Evolutionary conservation across 192 early-diverging fungal genomes (phyloP).

Genomic region (Coemansia sp.): DNA sequence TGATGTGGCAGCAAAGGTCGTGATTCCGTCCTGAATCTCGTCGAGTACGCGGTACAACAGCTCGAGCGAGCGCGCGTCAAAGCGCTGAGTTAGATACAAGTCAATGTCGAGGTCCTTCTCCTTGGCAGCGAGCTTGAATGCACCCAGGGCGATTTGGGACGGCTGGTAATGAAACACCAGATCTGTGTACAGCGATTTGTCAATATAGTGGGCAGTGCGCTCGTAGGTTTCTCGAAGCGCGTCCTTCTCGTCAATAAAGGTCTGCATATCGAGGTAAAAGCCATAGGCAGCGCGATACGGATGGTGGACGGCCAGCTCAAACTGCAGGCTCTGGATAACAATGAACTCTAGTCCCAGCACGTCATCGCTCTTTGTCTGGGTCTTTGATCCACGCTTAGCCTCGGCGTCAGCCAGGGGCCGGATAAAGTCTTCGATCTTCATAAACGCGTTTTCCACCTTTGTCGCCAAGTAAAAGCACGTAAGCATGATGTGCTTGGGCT

Average conservation of each 20-base stretch:
- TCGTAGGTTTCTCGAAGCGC: slow-evolving; percentile 58
- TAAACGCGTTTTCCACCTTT: slow-evolving; percentile 72
- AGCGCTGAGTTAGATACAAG: slow-evolving; percentile 53
- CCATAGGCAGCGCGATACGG: slow-evolving; percentile 72
- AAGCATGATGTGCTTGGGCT: slow-evolving; percentile 76
- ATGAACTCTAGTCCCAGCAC: slow-evolving; percentile 69
- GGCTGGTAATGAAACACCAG: slow-evolving; percentile 76
- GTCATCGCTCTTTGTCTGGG: slow-evolving; percentile 50
- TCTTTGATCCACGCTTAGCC: slow-evolving; percentile 44
- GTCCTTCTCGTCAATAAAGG: slow-evolving; percentile 23
- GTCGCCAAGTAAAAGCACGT: slow-evolving; percentile 78
- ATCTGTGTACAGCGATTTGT: slow-evolving; percentile 69
- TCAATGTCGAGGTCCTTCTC: slow-evolving; percentile 62
- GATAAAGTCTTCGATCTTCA: slow-evolving; percentile 75
- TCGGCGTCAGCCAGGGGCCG: slow-evolving; percentile 37
- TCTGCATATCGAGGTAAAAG: slow-evolving; percentile 75
- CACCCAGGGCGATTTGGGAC: slow-evolving; percentile 73
- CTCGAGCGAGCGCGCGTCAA: slow-evolving; percentile 48
- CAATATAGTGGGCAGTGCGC: slow-evolving; percentile 58
- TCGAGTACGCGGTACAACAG: slow-evolving; percentile 56
- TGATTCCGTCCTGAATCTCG: slow-evolving; percentile 58
- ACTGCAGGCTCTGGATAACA: slow-evolving; percentile 72
- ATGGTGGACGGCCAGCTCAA: slow-evolving; percentile 75
- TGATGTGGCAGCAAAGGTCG: slow-evolving; percentile 37
- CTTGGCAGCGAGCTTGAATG: slow-evolving; percentile 63